Conservation (phyloP, 2,329 filamentous ascomycete genomes). For the Pleomassaria siparia region DNA sequence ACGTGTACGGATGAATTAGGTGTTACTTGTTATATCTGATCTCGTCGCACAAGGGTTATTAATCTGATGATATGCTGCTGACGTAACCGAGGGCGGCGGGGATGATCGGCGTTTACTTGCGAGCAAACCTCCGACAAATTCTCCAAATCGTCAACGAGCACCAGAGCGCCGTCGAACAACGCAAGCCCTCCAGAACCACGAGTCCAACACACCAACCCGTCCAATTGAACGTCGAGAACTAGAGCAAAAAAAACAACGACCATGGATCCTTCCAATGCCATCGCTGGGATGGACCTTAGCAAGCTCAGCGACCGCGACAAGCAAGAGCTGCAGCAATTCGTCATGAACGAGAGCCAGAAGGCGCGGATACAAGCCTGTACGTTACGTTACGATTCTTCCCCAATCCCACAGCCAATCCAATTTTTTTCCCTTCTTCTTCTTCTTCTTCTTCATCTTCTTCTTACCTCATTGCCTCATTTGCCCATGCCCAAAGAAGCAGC, state of each 20-base stretch:
- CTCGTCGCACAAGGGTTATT: too few relatives aligned
- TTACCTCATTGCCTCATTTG: background rate
- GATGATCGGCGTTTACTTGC: too few relatives aligned
- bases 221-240: background rate
- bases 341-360: conserved; percentile 83
- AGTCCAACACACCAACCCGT: background rate
- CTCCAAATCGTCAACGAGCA: too few relatives aligned
- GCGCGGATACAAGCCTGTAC: conserved; percentile 62
- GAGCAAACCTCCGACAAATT: too few relatives aligned
- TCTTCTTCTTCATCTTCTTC: background rate
- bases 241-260: background rate
- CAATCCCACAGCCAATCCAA: conserved; percentile 1
- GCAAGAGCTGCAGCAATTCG: conserved; percentile 82
- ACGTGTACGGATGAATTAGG: too few relatives aligned
- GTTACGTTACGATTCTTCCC: conserved; percentile 8
- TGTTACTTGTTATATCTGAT: too few relatives aligned
- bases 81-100: too few relatives aligned
- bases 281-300: conserved; percentile 62
- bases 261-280: conserved; percentile 40
- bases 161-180: too few relatives aligned
- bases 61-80: too few relatives aligned
- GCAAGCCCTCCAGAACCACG: background rate
- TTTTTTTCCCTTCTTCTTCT: background rate
- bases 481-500: too few relatives aligned
- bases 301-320: conserved; percentile 81